phyloP scores from a whole-genome alignment of 371 early-diverging fungal species.

The Mucor indicus region DNA sequence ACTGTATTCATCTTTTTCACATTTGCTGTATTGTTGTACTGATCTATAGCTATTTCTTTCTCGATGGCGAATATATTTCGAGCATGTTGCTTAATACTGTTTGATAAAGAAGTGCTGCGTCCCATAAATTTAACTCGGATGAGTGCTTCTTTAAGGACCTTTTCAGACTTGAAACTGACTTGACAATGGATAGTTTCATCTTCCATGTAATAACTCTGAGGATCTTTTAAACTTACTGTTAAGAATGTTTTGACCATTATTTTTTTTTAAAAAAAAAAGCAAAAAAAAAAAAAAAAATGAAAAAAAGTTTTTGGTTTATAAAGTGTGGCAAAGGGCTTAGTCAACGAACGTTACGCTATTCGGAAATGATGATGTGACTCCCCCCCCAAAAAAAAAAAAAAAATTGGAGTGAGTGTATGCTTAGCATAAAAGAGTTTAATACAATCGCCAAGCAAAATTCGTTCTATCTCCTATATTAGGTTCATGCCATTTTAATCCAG shows the following conservation, averaged over 20 bases:
- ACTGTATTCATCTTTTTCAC: neutral
- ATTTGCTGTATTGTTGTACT: neutral
- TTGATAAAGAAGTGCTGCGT: neutral
- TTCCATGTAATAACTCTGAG: slow-evolving; percentile 4
- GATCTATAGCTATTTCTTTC: neutral
- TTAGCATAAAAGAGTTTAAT: too few species aligned
- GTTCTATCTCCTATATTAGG: too few species aligned
- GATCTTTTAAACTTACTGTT: slow-evolving; percentile 3
- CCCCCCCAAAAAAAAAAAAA: too few species aligned
- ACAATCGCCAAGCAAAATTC: too few species aligned
- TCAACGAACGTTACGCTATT: too few species aligned
- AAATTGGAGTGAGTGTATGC: too few species aligned
- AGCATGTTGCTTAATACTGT: neutral
- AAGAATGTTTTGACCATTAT: slow-evolving; percentile 5
- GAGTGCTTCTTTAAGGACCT: neutral
- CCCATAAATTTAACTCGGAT: slow-evolving; percentile 7
- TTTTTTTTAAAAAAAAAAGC: neutral
- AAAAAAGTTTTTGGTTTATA: too few species aligned
- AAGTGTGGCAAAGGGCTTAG: too few species aligned
- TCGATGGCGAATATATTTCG: slow-evolving; percentile 1
- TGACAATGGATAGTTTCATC: slow-evolving; percentile 6
- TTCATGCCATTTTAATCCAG: too few species aligned
- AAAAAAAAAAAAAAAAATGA: neutral
- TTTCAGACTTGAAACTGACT: neutral
- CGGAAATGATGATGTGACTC: too few species aligned